Percentiles rank a stretch among this genome's conserved stretches.
Conservation (phyloP, 2,329 filamentous ascomycete genomes). For the Ambrosiella cleistominuta region DNA sequence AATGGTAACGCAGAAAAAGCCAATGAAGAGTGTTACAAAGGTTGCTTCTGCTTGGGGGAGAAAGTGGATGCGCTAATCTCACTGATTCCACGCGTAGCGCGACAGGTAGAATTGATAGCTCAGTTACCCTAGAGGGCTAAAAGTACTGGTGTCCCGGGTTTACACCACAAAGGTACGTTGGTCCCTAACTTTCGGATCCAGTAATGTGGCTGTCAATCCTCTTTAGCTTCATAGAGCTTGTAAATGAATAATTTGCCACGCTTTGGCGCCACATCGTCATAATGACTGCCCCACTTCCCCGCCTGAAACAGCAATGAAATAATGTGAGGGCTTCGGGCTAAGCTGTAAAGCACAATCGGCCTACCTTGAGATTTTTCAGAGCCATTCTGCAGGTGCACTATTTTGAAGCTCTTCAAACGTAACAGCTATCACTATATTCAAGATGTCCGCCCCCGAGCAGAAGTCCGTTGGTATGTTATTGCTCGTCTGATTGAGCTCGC, state of each 20-base stretch:
- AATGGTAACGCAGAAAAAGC: not conserved
- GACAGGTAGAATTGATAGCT: not conserved
- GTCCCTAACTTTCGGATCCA: not conserved
- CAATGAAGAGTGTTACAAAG: not conserved
- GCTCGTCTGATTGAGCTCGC: not conserved
- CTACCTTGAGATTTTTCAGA: constrained; percentile 13
- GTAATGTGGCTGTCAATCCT: not conserved
- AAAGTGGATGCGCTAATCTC: not conserved
- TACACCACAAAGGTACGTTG: constrained; percentile 2
- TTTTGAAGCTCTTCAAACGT: constrained; percentile 10
- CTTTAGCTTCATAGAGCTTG: not conserved
- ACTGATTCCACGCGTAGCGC: constrained; percentile 11
- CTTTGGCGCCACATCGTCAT: constrained; percentile 10
- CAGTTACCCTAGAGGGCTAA: not conserved
- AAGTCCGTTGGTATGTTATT: constrained; percentile 27
- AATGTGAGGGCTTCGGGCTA: constrained; percentile 3
- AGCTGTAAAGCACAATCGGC: constrained; percentile 11
- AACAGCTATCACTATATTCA: constrained; percentile 16
- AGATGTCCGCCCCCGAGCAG: constrained; percentile 24
- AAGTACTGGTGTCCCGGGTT: not conserved
- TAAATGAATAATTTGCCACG: constrained; percentile 3
- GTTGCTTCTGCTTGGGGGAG: not conserved
- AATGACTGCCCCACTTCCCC: constrained; percentile 12
- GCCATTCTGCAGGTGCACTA: constrained; percentile 13
- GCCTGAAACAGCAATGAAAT: constrained; percentile 10